Evolutionary conservation across 345 rosid genomes (phyloP), one percentile per base, ranked within the genome.

Genomic region (Brassica carinata): DNA sequence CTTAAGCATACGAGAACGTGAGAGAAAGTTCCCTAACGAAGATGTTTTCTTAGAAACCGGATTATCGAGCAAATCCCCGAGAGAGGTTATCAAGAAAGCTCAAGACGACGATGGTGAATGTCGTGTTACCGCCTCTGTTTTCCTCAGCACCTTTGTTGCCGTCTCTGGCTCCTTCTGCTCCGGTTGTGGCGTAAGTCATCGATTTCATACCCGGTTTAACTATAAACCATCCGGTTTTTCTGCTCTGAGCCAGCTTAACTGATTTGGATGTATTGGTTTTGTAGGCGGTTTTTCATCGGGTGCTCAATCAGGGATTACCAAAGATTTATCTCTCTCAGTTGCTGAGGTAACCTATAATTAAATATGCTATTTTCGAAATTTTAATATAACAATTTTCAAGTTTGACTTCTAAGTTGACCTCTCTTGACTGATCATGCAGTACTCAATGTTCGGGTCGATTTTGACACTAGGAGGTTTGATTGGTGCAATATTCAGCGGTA

Each of bases 91-190:
- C 2, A 80, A 80, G 76, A 75, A 80, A 55, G 36, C 29, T 2
- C 71, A 51, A 70, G 70, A 82, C 76, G 81, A 75, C 78, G 81
- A 77, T 11, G 72, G 0, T 9, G 84, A 82, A 27, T 82, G 75
- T 77, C 72, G 79, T 67, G 78, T 69, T 27, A 83, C 85, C 10
- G 71, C 55, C 67, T 48, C 74, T 70, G 82, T 86, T 23, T 59
- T 79, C 34, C 73, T 86, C 79, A 79, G 90, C 85, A 86, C 89
- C n/a, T 67, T 79, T 11, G 85, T 87, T 14, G 89, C 90, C 13
- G 81, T 86, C 26, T 80, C 79, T 40, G 88, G 87, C 43, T 86
- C 89, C 62, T 85, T 84, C 77, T 72, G 79, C 14, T 69, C 69
- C 77, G 90, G 92, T 27, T 86, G 85, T 38, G 84, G 83, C 26